phyloP scores from a whole-genome alignment of 345 rosid genomes.

The Sisymbrium irio region DNA sequence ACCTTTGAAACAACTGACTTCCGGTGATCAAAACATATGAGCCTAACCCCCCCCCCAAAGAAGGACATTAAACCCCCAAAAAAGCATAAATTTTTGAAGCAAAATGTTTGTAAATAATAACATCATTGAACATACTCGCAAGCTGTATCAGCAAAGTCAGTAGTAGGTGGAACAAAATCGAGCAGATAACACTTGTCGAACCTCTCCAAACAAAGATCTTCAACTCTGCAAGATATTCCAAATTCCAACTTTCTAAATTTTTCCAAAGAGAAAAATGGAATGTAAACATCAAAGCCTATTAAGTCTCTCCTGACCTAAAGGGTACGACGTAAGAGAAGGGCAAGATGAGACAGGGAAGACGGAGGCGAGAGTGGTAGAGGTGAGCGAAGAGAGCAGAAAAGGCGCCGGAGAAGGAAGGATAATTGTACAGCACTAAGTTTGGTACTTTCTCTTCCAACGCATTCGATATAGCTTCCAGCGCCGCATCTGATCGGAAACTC shows the following conservation, averaged over 20 bases:
- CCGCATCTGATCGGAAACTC: constrained; percentile 77
- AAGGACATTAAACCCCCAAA: background rate
- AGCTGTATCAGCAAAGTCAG: constrained; percentile 42
- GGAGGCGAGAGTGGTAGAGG: constrained; percentile 67
- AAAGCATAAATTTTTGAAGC: background rate
- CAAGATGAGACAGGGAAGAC: constrained; percentile 59
- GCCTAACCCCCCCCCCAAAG: constrained; percentile 42
- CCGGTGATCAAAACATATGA: constrained; percentile 81
- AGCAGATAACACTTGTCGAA: constrained; percentile 66
- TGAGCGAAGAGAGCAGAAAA: constrained; percentile 78
- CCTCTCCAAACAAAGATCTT: constrained; percentile 50
- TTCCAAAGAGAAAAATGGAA: background rate
- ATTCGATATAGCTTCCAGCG: constrained; percentile 59
- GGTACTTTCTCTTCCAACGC: constrained; percentile 57
- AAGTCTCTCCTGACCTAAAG: constrained; percentile 30
- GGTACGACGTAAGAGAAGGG: constrained; percentile 82
- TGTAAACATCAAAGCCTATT: background rate
- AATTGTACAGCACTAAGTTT: constrained; percentile 66
- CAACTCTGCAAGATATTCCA: constrained; percentile 38
- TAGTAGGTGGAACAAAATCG: constrained; percentile 60
- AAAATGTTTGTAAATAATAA: background rate
- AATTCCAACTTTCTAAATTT: background rate
- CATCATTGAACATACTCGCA: constrained; percentile 57
- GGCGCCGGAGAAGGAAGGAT: constrained; percentile 88
- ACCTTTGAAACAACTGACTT: constrained; percentile 42